Conservation (phyloP, 2,329 filamentous ascomycete genomes). For the Fonsecaea pedrosoi region DNA sequence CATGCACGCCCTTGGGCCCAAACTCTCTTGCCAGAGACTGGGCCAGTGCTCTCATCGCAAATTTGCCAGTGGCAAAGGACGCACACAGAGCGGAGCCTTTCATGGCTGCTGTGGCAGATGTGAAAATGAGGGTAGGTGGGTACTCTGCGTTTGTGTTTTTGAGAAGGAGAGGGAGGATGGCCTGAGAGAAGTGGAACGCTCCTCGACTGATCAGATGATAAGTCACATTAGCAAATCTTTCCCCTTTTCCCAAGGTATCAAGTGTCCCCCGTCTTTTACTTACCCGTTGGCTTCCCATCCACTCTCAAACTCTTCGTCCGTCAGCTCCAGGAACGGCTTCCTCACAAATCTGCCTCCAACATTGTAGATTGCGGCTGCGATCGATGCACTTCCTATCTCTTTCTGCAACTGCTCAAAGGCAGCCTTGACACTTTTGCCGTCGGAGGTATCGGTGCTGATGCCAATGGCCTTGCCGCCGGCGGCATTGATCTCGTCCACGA, state of each 20-base stretch:
- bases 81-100: slow-evolving; percentile 73
- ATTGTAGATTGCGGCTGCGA: slow-evolving; percentile 67
- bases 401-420: slow-evolving; percentile 63
- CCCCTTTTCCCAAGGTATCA: not conserved
- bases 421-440: slow-evolving; percentile 58
- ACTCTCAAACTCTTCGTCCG: slow-evolving; percentile 62
- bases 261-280: slow-evolving; percentile 33
- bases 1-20: slow-evolving; percentile 81
- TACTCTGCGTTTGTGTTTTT: slow-evolving; percentile 63
- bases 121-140: slow-evolving; percentile 82
- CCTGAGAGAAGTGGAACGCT: slow-evolving; percentile 77
- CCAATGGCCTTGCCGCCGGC: slow-evolving; percentile 66
- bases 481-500: slow-evolving; percentile 66
- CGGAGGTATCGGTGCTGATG: slow-evolving; percentile 65
- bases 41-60: slow-evolving; percentile 74
- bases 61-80: slow-evolving; percentile 79
- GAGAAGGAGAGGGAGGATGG: slow-evolving; percentile 72
- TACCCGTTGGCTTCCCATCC: slow-evolving; percentile 60
- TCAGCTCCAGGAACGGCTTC: slow-evolving; percentile 68
- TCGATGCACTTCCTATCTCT: slow-evolving; percentile 55
- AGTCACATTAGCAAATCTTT: not conserved
- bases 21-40: slow-evolving; percentile 84
- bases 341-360: slow-evolving; percentile 63
- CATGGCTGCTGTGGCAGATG: slow-evolving; percentile 81
- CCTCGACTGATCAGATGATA: slow-evolving; percentile 54